Conservation (phyloP, 768 basidiomycete genomes). For the Serendipita indica region DNA sequence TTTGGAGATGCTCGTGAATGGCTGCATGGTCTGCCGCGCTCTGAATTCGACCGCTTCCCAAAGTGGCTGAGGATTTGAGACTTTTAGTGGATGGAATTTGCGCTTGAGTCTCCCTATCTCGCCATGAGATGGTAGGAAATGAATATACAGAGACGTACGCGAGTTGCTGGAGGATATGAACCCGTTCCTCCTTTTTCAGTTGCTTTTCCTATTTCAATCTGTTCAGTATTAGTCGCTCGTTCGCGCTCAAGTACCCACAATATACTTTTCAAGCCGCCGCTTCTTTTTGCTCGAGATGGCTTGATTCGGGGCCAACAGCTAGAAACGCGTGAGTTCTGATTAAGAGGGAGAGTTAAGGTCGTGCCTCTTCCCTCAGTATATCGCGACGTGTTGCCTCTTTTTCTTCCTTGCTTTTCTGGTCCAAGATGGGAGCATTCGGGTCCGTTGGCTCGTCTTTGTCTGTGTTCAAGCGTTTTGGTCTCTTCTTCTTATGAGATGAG, state of each 20-base stretch:
- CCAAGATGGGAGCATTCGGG: constrained; percentile 43
- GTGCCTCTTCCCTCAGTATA: constrained; percentile 46
- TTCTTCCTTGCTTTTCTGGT: constrained; percentile 43
- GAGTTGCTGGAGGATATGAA: constrained; percentile 62
- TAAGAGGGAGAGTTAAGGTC: constrained; percentile 15
- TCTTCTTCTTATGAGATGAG: constrained; percentile 48
- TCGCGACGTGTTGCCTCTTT: constrained; percentile 46
- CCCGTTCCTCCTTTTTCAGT: constrained; percentile 76
- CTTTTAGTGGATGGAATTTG: constrained; percentile 40
- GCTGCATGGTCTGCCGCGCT: constrained; percentile 49
- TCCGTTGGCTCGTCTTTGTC: constrained; percentile 24
- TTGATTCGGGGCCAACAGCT: constrained; percentile 16
- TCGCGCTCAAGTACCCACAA: too few species aligned
- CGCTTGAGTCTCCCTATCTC: constrained; percentile 57
- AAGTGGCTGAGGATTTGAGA: constrained; percentile 66
- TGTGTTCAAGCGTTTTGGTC: constrained; percentile 22
- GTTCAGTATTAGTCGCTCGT: too few species aligned
- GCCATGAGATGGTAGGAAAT: not conserved
- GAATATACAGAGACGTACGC: constrained; percentile 37
- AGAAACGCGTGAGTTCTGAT: not conserved
- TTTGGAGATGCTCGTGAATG: constrained; percentile 42
- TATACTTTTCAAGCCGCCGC: constrained; percentile 83
- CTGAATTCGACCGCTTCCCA: constrained; percentile 55
- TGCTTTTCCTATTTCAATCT: constrained; percentile 84
- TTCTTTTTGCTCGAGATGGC: constrained; percentile 47